These are phyloP conservation scores for Phlegmacium glaucopus DNA, from an alignment of 768 basidiomycete species.

Conservation along the genomic window DNA sequence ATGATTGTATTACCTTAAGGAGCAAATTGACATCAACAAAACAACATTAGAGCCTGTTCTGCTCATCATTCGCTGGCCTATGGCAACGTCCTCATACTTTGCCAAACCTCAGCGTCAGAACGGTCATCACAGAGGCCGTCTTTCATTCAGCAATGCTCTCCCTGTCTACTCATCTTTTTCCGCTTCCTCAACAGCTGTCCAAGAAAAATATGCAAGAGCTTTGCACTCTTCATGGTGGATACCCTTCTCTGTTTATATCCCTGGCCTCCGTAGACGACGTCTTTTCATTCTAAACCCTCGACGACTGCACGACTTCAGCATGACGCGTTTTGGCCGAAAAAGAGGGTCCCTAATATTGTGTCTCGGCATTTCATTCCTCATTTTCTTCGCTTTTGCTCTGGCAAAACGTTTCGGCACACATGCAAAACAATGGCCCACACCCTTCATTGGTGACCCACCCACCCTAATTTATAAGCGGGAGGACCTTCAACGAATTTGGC, in stretches of 20 bases:
- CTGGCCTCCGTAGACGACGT: constrained; percentile 55
- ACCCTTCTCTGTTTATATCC: constrained; percentile 56
- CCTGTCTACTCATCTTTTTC: constrained; percentile 30
- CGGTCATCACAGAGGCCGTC: constrained; percentile 37
- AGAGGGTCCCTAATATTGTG: constrained; percentile 53
- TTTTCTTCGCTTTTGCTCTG: constrained; percentile 60
- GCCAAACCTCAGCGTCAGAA: constrained; percentile 42
- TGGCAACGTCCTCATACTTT: constrained; percentile 49
- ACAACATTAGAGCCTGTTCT: neutral
- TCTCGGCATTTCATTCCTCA: constrained; percentile 39
- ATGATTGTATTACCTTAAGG: neutral
- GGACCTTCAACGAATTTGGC: constrained; percentile 89
- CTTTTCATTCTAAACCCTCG: constrained; percentile 59
- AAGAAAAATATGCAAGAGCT: constrained; percentile 55
- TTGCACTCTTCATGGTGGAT: constrained; percentile 53
- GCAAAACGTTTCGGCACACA: constrained; percentile 58
- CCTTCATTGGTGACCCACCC: constrained; percentile 53
- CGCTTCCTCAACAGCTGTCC: constrained; percentile 48
- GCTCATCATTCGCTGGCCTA: constrained; percentile 14
- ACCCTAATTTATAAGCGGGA: constrained; percentile 74
- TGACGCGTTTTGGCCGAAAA: constrained; percentile 56
- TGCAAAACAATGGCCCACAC: constrained; percentile 61
- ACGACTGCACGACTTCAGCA: constrained; percentile 53
- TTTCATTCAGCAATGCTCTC: constrained; percentile 25
- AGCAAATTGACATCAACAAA: neutral